phyloP scores from a whole-genome alignment of 768 basidiomycete genomes.

The Gyrodon lividus region DNA sequence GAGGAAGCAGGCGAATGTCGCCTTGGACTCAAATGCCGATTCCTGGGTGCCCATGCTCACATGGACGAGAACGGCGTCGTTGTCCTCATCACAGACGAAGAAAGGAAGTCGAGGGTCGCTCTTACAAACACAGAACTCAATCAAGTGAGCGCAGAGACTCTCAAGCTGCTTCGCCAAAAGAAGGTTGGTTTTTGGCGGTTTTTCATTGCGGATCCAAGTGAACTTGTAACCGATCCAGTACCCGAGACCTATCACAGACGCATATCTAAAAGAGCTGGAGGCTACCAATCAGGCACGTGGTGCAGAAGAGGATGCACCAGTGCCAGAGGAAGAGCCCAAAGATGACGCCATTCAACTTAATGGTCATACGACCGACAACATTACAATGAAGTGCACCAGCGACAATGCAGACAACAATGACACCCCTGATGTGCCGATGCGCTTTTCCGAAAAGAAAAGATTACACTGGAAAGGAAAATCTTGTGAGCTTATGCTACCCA shows the following conservation, averaged over 20 bases:
- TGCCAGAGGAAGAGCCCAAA: constrained; percentile 17
- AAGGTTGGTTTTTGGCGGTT: constrained; percentile 46
- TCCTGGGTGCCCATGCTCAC: constrained; percentile 73
- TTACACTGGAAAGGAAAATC: constrained; percentile 85
- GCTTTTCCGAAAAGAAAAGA: constrained; percentile 82
- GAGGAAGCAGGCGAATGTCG: constrained; percentile 32
- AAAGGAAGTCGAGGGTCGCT: constrained; percentile 51
- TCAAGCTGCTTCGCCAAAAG: constrained; percentile 63
- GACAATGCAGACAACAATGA: constrained; percentile 42
- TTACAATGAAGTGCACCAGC: constrained; percentile 37
- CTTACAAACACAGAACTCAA: constrained; percentile 64
- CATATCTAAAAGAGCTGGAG: constrained; percentile 57
- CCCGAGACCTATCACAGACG: constrained; percentile 58
- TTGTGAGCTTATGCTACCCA: constrained; percentile 47
- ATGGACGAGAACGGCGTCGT: constrained; percentile 45
- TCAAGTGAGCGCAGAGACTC: constrained; percentile 53
- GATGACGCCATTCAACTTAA: background rate
- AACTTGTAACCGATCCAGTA: constrained; percentile 44
- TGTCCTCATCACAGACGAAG: constrained; percentile 51
- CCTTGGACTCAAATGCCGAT: constrained; percentile 86
- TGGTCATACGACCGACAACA: constrained; percentile 9
- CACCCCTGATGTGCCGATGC: constrained; percentile 64
- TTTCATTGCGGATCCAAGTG: background rate
- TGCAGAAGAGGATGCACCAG: background rate
- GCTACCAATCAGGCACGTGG: constrained; percentile 20